Conservation (phyloP, 495 filamentous ascomycete genomes). For the Penicillium cosmopolitanum region DNA sequence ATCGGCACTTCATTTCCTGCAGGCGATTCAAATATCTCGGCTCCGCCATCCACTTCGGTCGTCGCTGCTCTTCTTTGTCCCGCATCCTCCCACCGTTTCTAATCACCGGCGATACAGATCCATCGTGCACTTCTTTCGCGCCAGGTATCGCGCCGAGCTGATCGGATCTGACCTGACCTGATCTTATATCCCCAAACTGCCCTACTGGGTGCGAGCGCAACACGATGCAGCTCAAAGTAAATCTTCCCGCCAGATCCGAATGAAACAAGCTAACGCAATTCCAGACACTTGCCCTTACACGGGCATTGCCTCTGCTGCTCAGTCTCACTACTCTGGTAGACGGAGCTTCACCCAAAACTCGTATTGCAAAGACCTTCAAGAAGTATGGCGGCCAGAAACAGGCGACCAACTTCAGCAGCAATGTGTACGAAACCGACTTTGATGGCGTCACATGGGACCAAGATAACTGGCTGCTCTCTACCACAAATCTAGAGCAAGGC, state of each 20-base stretch:
- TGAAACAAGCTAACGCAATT: background rate
- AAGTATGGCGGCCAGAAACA: conserved; percentile 16
- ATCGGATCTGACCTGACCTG: no score
- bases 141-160: no score
- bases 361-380: conserved; percentile 19
- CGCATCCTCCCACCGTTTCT: background rate
- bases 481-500: conserved; percentile 58
- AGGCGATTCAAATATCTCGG: background rate
- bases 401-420: conserved; percentile 22
- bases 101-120: background rate
- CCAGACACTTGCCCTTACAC: conserved; percentile 1
- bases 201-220: conserved; percentile 5
- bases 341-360: conserved; percentile 13
- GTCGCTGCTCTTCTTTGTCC: background rate
- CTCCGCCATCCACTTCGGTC: background rate
- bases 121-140: background rate
- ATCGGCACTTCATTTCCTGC: conserved; percentile 19
- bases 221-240: conserved; percentile 31
- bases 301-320: conserved; percentile 24
- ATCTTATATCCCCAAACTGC: background rate
- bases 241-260: background rate
- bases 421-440: conserved; percentile 52
- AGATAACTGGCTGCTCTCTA: conserved; percentile 62
- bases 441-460: conserved; percentile 64
- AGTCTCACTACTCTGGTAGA: conserved; percentile 12